A percentile compares a stretch with the other conserved stretches of the same genome.
phyloP scores from a whole-genome alignment of 257 asterid genomes.

The Ajuga chamaepitys region DNA sequence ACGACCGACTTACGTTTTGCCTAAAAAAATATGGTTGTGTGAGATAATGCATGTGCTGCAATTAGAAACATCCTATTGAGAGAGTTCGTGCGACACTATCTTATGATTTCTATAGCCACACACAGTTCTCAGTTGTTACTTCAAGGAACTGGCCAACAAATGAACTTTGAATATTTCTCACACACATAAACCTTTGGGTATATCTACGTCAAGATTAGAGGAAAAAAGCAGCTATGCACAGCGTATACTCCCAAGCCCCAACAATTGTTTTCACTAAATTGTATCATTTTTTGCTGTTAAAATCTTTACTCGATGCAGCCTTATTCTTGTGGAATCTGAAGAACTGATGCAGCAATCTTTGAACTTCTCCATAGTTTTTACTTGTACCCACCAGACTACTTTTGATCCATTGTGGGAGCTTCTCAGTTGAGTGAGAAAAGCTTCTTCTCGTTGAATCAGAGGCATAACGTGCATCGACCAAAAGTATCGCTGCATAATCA shows the following conservation, averaged over 20 bases:
- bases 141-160: too few relatives aligned
- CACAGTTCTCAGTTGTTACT: too few relatives aligned
- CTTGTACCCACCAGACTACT: constrained; percentile 42
- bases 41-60: too few relatives aligned
- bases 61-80: too few relatives aligned
- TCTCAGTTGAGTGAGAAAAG: constrained; percentile 52
- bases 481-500: constrained; percentile 81
- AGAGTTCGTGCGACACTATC: too few relatives aligned
- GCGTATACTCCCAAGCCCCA: not conserved
- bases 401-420: constrained; percentile 90
- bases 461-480: constrained; percentile 84
- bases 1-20: too few relatives aligned
- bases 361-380: constrained; percentile 70
- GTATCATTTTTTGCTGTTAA: not conserved
- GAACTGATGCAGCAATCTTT: constrained; percentile 69
- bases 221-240: not conserved
- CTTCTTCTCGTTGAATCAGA: constrained; percentile 47
- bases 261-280: not conserved
- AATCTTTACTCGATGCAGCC: constrained; percentile 19
- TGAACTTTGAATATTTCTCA: too few relatives aligned
- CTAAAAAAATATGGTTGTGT: too few relatives aligned
- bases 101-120: too few relatives aligned
- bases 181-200: too few relatives aligned
- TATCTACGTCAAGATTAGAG: not conserved
- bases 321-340: constrained; percentile 65